Evolutionary conservation across 2,329 filamentous ascomycete species (phyloP).

Genomic region (Calonectria pseudoturangicola): DNA sequence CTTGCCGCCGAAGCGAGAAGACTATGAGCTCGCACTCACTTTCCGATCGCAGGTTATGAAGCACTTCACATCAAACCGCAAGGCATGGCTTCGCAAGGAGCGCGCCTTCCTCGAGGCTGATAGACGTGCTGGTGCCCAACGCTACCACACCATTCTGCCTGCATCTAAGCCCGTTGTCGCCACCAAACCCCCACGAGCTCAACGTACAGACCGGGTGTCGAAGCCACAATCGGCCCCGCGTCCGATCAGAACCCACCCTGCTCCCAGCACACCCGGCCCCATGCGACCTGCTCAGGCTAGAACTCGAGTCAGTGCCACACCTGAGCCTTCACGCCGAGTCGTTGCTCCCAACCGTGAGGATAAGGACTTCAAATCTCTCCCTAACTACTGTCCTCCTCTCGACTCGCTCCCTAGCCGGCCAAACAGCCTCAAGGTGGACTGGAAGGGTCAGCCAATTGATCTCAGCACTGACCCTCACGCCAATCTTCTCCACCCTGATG

Average conservation of each 20-base stretch:
- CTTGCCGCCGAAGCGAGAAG: constrained; percentile 69
- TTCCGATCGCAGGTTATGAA: constrained; percentile 73
- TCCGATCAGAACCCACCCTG: constrained; percentile 58
- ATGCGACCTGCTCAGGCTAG: constrained; percentile 52
- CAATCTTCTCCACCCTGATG: constrained; percentile 84
- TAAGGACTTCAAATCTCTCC: constrained; percentile 83
- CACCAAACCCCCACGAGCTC: constrained; percentile 54
- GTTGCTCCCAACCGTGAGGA: constrained; percentile 84
- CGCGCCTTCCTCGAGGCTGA: constrained; percentile 69
- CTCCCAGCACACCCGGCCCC: constrained; percentile 53
- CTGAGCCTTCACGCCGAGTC: constrained; percentile 70
- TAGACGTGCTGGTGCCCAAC: constrained; percentile 64
- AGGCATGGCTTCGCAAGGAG: constrained; percentile 70
- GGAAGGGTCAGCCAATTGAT: constrained; percentile 88
- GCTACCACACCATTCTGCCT: constrained; percentile 65
- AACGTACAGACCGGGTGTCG: constrained; percentile 59
- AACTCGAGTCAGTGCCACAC: constrained; percentile 66
- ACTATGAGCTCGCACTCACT: constrained; percentile 72
- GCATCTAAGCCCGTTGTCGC: constrained; percentile 60
- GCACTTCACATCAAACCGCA: constrained; percentile 65
- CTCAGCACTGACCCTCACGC: constrained; percentile 83
- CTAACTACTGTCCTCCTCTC: constrained; percentile 83
- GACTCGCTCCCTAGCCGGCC: constrained; percentile 78
- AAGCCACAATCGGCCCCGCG: constrained; percentile 61
- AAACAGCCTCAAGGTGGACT: constrained; percentile 88